These are phyloP conservation scores for Abelmoschus esculentus DNA, from an alignment of 345 rosid species.

Conservation along the genomic window DNA sequence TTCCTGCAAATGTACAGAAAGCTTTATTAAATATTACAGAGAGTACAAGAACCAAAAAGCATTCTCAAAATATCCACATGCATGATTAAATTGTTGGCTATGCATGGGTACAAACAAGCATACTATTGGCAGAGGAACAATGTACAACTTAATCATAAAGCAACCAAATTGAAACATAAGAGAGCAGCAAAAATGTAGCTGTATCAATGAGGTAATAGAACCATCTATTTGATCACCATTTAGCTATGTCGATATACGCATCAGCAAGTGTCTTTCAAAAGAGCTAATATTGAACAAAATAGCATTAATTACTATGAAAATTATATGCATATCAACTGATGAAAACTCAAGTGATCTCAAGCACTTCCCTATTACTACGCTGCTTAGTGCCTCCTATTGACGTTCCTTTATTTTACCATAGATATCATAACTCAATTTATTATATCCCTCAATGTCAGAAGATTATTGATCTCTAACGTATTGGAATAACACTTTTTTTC, in stretches of 20 bases:
- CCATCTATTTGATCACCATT: not conserved
- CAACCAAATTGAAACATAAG: not conserved
- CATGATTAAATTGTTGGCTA: not conserved
- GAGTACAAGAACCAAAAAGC: not conserved
- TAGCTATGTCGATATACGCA: not conserved
- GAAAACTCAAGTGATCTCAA: not conserved
- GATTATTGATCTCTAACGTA: not conserved
- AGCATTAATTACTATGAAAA: not conserved
- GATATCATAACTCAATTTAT: not conserved
- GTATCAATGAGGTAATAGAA: not conserved
- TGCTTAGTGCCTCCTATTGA: not conserved
- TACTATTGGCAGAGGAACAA: not conserved
- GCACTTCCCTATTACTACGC: not conserved
- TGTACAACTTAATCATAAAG: not conserved
- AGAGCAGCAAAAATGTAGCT: not conserved
- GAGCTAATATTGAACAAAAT: constrained; percentile 1
- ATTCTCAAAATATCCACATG: not conserved
- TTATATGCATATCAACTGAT: not conserved
- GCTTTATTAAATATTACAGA: not conserved
- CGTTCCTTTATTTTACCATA: not conserved
- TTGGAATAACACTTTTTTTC: not conserved
- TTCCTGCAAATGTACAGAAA: constrained; percentile 30
- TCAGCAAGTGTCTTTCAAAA: not conserved
- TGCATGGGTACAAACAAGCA: not conserved
- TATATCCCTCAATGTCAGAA: not conserved